These are phyloP conservation scores for Trametes polyzona DNA, from an alignment of 1,284 basidiomycete species.

Conservation along the genomic window DNA sequence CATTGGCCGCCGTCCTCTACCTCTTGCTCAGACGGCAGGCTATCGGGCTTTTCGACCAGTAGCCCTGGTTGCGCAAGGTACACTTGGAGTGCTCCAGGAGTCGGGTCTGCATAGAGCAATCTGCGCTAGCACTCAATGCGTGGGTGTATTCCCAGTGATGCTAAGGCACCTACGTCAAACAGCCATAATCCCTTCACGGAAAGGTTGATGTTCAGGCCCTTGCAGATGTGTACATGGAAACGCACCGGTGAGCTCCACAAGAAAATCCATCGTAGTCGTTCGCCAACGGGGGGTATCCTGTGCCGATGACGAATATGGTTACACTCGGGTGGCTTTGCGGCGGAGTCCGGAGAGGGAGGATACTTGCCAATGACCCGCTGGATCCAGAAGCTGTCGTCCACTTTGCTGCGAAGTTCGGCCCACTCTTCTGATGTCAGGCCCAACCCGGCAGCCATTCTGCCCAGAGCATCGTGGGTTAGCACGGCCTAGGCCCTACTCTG, in stretches of 20 bases:
- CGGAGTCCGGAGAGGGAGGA: not conserved
- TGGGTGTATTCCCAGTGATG: constrained; percentile 3
- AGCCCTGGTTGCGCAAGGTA: constrained; percentile 57
- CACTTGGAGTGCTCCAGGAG: constrained; percentile 79
- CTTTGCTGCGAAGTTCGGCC: constrained; percentile 61
- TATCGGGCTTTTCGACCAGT: constrained; percentile 41
- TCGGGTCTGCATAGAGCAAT: constrained; percentile 80
- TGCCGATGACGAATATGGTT: not conserved
- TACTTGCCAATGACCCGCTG: constrained; percentile 76
- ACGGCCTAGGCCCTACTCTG: no score
- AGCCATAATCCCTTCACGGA: constrained; percentile 76
- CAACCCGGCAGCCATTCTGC: constrained; percentile 79
- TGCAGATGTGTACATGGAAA: not conserved
- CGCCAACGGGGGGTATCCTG: constrained; percentile 86
- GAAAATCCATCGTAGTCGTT: constrained; percentile 77
- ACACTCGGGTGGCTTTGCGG: not conserved
- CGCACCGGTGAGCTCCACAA: constrained; percentile 83
- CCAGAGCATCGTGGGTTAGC: no score
- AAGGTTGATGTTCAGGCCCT: not conserved
- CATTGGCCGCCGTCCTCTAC: constrained; percentile 61
- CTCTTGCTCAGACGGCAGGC: constrained; percentile 51
- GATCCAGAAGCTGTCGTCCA: constrained; percentile 86
- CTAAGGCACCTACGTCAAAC: constrained; percentile 68
- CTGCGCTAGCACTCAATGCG: constrained; percentile 41
- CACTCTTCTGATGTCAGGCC: constrained; percentile 75